These are phyloP conservation scores for Suillus plorans DNA, from an alignment of 768 basidiomycete species.

Conservation along the genomic window DNA sequence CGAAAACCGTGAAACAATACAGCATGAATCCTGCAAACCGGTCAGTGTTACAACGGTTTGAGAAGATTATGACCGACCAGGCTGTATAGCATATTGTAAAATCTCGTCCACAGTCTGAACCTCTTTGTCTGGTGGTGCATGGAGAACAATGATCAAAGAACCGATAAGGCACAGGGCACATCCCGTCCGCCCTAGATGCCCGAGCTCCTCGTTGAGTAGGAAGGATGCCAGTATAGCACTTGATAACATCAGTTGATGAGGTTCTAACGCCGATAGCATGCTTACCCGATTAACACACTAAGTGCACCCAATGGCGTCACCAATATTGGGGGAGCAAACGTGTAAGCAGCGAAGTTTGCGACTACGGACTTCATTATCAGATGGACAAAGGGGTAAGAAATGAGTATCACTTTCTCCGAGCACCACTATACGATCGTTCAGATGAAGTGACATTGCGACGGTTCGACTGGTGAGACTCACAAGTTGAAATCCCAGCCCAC, in stretches of 20 bases:
- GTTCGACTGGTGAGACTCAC: slow-evolving; percentile 52
- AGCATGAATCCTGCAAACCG: slow-evolving; percentile 74
- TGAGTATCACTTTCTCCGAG: slow-evolving; percentile 78
- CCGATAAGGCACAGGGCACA: slow-evolving; percentile 84
- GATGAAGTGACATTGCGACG: slow-evolving; percentile 11
- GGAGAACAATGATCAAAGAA: slow-evolving; percentile 91
- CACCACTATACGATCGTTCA: slow-evolving; percentile 61
- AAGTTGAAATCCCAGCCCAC: slow-evolving; percentile 94
- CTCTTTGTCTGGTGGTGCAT: slow-evolving; percentile 95
- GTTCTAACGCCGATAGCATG: slow-evolving; percentile 8
- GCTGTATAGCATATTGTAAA: slow-evolving; percentile 87
- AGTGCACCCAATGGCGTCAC: slow-evolving; percentile 98
- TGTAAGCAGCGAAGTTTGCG: slow-evolving; percentile 94
- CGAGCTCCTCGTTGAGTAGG: slow-evolving; percentile 89
- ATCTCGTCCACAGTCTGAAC: slow-evolving; percentile 94
- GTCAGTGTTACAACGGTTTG: slow-evolving; percentile 11
- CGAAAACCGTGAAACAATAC: slow-evolving; percentile 83
- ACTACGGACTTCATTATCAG: slow-evolving; percentile 37
- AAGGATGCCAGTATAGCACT: slow-evolving; percentile 95
- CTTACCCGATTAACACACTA: slow-evolving; percentile 94
- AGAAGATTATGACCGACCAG: slow-evolving; percentile 53
- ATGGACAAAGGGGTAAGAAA: not conserved
- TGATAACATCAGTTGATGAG: slow-evolving; percentile 15
- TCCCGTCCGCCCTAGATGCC: slow-evolving; percentile 86
- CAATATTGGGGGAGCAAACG: slow-evolving; percentile 95